A percentile compares a stretch with the other conserved stretches of the same genome.
phyloP scores from a whole-genome alignment of 768 basidiomycete species.

The Macrolepiota dolichaula region DNA sequence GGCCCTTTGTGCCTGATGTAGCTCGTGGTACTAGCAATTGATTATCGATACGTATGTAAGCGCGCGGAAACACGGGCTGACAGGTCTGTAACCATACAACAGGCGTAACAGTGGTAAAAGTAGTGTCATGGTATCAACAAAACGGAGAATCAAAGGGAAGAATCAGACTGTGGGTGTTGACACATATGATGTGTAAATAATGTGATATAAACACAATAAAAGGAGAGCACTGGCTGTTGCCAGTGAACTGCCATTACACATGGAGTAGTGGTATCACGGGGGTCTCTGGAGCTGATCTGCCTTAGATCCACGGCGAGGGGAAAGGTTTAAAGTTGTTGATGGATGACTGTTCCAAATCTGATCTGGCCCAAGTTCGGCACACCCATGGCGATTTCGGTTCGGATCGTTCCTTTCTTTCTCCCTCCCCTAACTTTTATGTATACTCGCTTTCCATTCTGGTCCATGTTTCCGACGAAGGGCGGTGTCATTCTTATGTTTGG shows the following conservation, averaged over 20 bases:
- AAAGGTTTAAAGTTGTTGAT: constrained; percentile 12
- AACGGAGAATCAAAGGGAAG: background rate
- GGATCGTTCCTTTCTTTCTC: background rate
- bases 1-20: background rate
- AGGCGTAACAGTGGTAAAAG: background rate
- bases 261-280: background rate
- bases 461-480: constrained; percentile 1
- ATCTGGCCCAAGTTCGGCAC: background rate
- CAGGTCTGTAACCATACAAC: background rate
- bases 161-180: background rate
- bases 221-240: background rate
- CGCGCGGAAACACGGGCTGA: background rate
- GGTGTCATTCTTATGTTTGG: background rate
- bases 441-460: constrained; percentile 5
- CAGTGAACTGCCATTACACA: background rate
- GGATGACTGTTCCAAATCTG: constrained; percentile 7
- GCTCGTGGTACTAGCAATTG: background rate
- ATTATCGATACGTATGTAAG: background rate
- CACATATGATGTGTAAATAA: background rate
- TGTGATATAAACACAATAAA: too few relatives aligned
- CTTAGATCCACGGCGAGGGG: background rate
- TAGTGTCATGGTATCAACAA: background rate
- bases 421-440: background rate
- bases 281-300: constrained; percentile 1
- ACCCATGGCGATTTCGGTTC: background rate